Conservation (phyloP, 257 asterid species). For the Solanum tarijense region DNA sequence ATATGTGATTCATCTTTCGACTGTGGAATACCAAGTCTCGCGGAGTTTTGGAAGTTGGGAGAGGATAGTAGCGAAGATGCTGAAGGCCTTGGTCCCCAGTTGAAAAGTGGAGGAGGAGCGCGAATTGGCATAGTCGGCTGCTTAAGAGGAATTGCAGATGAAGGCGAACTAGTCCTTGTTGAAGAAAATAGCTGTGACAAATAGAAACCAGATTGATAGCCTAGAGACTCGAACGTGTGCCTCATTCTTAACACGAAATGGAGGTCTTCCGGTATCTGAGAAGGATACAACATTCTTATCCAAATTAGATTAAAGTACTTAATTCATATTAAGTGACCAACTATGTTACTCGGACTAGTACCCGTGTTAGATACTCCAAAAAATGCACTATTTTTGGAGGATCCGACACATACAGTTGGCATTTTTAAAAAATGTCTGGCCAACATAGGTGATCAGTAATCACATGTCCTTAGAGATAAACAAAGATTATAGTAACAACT, state of each 20-base stretch:
- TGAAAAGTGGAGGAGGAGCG: slow-evolving; percentile 60
- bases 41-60: slow-evolving; percentile 46
- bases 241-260: slow-evolving; percentile 98
- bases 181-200: slow-evolving; percentile 90
- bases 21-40: slow-evolving; percentile 36
- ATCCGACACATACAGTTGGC: neutral
- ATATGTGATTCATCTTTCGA: slow-evolving; percentile 69
- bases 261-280: slow-evolving; percentile 88
- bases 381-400: neutral
- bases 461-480: neutral
- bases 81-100: slow-evolving; percentile 69
- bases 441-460: neutral
- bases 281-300: neutral
- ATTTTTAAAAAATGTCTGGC: neutral
- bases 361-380: neutral
- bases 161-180: slow-evolving; percentile 44
- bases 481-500: neutral
- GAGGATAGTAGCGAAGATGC: slow-evolving; percentile 35
- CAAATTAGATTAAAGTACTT: neutral
- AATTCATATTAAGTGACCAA: neutral
- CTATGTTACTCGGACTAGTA: neutral
- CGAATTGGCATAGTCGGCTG: slow-evolving; percentile 48
- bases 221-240: slow-evolving; percentile 87
- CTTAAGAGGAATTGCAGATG: slow-evolving; percentile 44
- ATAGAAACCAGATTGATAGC: slow-evolving; percentile 89